These are phyloP conservation scores for Cyberlindnera japonica DNA, from an alignment of 805 yeast species.

Conservation along the genomic window DNA sequence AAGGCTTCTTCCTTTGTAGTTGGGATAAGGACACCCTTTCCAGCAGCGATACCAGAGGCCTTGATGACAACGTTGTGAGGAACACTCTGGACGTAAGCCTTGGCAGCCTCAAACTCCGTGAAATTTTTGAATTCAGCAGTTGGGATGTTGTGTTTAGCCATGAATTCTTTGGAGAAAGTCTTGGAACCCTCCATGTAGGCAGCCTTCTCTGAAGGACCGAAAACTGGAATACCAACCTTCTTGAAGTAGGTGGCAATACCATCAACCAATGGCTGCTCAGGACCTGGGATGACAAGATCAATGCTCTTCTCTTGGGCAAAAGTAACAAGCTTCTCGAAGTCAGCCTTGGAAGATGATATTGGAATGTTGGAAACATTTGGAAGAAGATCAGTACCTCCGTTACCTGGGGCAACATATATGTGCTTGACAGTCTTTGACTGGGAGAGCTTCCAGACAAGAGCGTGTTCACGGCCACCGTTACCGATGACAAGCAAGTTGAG, in stretches of 20 bases:
- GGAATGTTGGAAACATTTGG: constrained; percentile 66
- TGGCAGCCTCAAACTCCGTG: constrained; percentile 71
- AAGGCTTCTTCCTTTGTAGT: constrained; percentile 77
- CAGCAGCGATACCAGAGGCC: constrained; percentile 98
- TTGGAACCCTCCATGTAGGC: constrained; percentile 97
- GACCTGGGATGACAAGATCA: constrained; percentile 88
- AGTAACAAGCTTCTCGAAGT: constrained; percentile 64
- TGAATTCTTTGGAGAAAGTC: constrained; percentile 88
- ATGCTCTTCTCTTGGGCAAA: constrained; percentile 70
- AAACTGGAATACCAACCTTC: constrained; percentile 87
- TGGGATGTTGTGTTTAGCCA: constrained; percentile 89
- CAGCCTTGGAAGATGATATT: constrained; percentile 57
- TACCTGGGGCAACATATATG: constrained; percentile 93
- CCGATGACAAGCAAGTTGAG: constrained; percentile 83
- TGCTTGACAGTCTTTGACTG: constrained; percentile 70
- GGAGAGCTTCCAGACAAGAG: constrained; percentile 84
- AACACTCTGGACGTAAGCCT: constrained; percentile 57
- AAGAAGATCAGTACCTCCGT: constrained; percentile 78
- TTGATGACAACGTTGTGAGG: constrained; percentile 83
- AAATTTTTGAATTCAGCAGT: constrained; percentile 90
- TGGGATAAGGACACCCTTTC: constrained; percentile 97
- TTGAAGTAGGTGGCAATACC: constrained; percentile 75
- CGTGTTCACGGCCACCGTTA: constrained; percentile 99
- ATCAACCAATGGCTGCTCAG: constrained; percentile 98
- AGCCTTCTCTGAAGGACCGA: constrained; percentile 92